These are phyloP conservation scores for Hypoxylon lenormandii DNA, from an alignment of 495 filamentous ascomycete species.

Conservation along the genomic window DNA sequence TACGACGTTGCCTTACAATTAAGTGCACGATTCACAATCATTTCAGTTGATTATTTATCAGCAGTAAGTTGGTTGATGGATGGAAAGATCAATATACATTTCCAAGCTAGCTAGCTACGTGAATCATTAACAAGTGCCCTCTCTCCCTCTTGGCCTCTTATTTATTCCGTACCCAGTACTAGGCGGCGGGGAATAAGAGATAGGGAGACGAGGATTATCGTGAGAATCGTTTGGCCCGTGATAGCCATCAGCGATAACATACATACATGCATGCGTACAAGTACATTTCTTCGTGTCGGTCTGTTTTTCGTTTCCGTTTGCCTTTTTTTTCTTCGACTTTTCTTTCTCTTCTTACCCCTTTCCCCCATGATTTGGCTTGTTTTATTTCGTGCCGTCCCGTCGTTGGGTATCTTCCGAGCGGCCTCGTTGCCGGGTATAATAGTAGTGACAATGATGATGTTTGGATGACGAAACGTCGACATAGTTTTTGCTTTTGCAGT, in stretches of 20 bases:
- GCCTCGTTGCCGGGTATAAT: conserved; percentile 32
- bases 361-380: not conserved
- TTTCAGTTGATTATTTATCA: no score
- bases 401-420: conserved; percentile 1
- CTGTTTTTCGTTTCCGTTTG: not conserved
- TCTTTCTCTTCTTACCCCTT: not conserved
- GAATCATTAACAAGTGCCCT: conserved; percentile 26
- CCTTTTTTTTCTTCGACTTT: not conserved
- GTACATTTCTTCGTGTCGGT: conserved; percentile 30
- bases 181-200: not conserved
- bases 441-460: not conserved
- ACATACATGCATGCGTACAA: conserved; percentile 25
- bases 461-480: not conserved
- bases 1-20: no score
- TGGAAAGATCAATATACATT: conserved; percentile 1
- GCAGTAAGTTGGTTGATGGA: not conserved
- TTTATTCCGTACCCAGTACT: not conserved
- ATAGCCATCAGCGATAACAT: conserved; percentile 13
- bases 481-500: not conserved
- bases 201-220: not conserved
- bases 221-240: conserved; percentile 22
- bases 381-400: not conserved
- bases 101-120: not conserved
- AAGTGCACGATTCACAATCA: no score
- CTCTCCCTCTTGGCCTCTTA: not conserved